Base-by-base conservation (phyloP, 768 basidiomycete species). In the Pleurotus tuber-regium region DNA sequence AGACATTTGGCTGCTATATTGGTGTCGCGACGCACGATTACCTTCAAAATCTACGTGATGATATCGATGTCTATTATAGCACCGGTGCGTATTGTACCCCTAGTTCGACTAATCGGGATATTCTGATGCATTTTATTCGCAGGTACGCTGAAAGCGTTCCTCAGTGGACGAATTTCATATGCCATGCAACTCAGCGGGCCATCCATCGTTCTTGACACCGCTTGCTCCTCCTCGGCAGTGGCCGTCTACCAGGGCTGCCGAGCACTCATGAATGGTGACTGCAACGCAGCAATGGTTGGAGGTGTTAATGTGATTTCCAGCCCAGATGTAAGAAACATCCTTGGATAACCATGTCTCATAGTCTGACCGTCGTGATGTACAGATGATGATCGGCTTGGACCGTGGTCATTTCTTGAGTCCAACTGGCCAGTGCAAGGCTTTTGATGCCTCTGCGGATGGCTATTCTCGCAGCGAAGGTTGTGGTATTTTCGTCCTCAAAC, bases 1-100 rank as follows among this genome's bases (percentile, higher is more conserved):
- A 78, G 19, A 74, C 66, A 0, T 78, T 88, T 55, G 88, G 82
- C 0, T 82, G 81, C 51, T 89, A 76, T 55, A 70, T 89, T 18
- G 87, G 87, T n/a, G 80, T 72, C 10, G 82, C 86, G 5, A 87
- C 86, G 0, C 74, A 80, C 52, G 87, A 89, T 61, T 89, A 89
- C 55, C 65, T 78, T 1, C 79, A 84, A 31, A 89, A 87, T 64
- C 62, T 89, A 29, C 64, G 76, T 38, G 64, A 82, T 23, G 69
- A 83, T 14, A 77, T 87, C 14, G 87, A 86, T 59, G 75, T 87
- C 2, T 83, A 88, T 58, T 88, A 89, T 57, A 78, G 76, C 59
- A 84, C 86, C 24, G 84, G 87, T 83, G 56, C 48, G 64, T 54
- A 0, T 24, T 56, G n/a, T n/a, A n/a, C 38, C 38, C 6, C 9